phyloP scores from a whole-genome alignment of 306 rosid species.

The Quercus cerris region DNA sequence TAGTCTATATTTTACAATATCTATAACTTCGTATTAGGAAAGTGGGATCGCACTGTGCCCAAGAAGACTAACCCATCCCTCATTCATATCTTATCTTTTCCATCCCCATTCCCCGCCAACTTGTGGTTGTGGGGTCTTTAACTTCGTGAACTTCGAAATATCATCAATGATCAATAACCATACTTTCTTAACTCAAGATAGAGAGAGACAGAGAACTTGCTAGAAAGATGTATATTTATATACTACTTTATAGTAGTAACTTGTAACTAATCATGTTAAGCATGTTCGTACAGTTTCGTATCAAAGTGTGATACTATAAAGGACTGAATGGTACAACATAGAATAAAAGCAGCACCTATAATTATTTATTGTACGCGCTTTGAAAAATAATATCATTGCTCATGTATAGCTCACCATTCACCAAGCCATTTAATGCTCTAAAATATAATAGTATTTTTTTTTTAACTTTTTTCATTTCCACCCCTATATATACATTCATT shows the following conservation, averaged over 20 bases:
- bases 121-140: conserved; percentile 84
- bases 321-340: conserved; percentile 30
- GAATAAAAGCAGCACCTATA: conserved; percentile 34
- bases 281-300: conserved; percentile 76
- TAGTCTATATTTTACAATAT: conserved; percentile 20
- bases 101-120: conserved; percentile 29
- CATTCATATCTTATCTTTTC: conserved; percentile 63
- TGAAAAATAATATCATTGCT: conserved; percentile 16
- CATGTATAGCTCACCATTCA: conserved; percentile 5
- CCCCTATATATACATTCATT: conserved; percentile 58
- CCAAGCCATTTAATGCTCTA: conserved; percentile 50
- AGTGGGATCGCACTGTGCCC: conserved; percentile 66
- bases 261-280: conserved; percentile 27
- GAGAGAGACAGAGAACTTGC: conserved; percentile 10
- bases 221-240: conserved; percentile 12
- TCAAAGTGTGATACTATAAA: conserved; percentile 26
- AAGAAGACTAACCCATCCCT: conserved; percentile 70
- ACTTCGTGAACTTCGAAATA: conserved; percentile 44
- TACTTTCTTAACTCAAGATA: background rate
- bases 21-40: conserved; percentile 26
- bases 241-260: no score
- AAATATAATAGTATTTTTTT: conserved; percentile 7
- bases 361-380: background rate
- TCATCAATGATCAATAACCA: conserved; percentile 38
- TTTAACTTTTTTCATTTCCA: conserved; percentile 12